Evolutionary conservation across 2,329 filamentous ascomycete genomes (phyloP), one percentile per base, ranked within the genome.

Genomic region (Plectosphaerella cucumerina): DNA sequence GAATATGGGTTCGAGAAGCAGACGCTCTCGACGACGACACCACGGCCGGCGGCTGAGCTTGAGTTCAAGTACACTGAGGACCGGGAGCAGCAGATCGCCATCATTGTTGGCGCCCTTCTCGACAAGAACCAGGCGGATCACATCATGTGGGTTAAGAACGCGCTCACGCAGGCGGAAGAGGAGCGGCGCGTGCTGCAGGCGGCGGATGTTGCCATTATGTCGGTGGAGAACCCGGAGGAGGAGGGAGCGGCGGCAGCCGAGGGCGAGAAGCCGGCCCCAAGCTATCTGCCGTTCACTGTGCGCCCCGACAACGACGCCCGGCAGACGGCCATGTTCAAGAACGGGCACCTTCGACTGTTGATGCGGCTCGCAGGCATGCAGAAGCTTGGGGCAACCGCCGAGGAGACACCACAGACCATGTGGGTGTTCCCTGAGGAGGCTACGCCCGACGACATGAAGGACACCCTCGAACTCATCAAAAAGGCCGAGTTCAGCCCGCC

Each of bases 1-100:
- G 92, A 97, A 63, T 91, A 92, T 62, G 94, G 94, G 0, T 87
- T 90, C 59, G 91, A 97, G 61, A 89, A 86, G 62, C 90, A 93
- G 57, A 82, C 86, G 0, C 65, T 85, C 21, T 78, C 80, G 18
- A 74, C 78, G 17, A 62, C 68, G n/a, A 78, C 83, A 42, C 80
- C 85, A 10, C 82, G 82, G 57, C 81, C 90, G 4, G 90, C 86
- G 0, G 88, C 89, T 11, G 89, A 95, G 63, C 75, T 99, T 18
- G 89, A 94, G 60, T 88, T 99, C 59, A 89, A 87, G 60, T 78
- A 85, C 42, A 82, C 80, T 1, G 80, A 87, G 56, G 85, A 87
- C 41, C 76, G 73, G 18, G 82, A 87, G 44, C 79, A 85, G 52
- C 87, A 93, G 65, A 80, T 97, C 56, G 87, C 82, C 15, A 87